phyloP scores from a whole-genome alignment of 2,329 filamentous ascomycete genomes.

The Phaeosphaeriaceae sp. region DNA sequence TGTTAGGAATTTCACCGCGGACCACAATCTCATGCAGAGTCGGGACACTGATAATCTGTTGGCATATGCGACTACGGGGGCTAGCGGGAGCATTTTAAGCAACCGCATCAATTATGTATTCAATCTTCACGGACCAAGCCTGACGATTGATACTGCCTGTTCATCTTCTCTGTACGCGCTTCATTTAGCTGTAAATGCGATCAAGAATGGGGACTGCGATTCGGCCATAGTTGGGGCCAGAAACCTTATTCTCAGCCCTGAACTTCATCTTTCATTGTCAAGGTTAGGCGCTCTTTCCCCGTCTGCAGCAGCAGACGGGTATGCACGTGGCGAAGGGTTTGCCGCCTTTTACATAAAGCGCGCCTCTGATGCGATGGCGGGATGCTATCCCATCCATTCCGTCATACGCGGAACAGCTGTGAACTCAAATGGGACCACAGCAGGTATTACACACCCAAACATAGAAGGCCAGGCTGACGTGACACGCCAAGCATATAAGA shows the following conservation, averaged over 20 bases:
- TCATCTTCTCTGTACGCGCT: slow-evolving; percentile 22
- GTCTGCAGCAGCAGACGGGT: neutral
- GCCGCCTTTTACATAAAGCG: neutral
- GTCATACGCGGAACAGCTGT: neutral
- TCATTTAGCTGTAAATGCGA: slow-evolving; percentile 16
- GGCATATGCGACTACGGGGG: neutral
- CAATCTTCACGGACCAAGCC: slow-evolving; percentile 25
- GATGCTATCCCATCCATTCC: neutral
- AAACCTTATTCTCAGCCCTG: slow-evolving; percentile 18
- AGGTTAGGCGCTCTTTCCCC: slow-evolving; percentile 20
- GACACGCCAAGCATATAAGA: neutral
- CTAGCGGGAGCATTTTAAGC: neutral
- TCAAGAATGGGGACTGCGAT: slow-evolving; percentile 23
- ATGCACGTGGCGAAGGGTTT: neutral
- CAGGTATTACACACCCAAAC: neutral
- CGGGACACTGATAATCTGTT: neutral
- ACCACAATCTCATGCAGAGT: neutral
- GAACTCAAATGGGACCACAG: neutral
- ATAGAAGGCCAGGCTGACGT: neutral
- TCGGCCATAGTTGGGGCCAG: slow-evolving; percentile 20
- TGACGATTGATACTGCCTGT: slow-evolving; percentile 27
- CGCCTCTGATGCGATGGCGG: neutral
- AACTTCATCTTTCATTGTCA: neutral
- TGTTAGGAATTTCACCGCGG: neutral
- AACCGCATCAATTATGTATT: slow-evolving; percentile 34